Conservation (phyloP, 108 stramenopile species). For the Skeletonema potamos region DNA sequence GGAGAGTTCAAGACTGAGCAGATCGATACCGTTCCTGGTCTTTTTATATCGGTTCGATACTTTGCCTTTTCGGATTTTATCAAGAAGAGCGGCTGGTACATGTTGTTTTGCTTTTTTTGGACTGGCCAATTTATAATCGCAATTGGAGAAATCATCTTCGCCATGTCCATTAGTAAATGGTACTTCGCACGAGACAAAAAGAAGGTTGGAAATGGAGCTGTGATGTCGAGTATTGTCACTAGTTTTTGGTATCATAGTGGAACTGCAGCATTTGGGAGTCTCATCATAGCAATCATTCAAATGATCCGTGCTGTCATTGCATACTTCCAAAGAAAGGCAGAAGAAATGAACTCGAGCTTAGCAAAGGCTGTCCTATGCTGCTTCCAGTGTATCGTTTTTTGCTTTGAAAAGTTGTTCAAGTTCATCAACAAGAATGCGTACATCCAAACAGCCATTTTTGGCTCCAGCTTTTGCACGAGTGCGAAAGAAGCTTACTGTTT, state of each 20-base stretch:
- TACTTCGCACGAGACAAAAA: constrained; percentile 87
- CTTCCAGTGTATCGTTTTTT: constrained; percentile 88
- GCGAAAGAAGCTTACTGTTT: constrained; percentile 80
- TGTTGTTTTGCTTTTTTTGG: constrained; percentile 94
- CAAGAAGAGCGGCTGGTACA: constrained; percentile 66
- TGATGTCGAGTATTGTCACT: constrained; percentile 51
- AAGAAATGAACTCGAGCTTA: constrained; percentile 67
- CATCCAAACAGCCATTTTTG: constrained; percentile 91
- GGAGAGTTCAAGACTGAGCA: constrained; percentile 55
- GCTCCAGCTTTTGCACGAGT: constrained; percentile 79
- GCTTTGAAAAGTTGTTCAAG: constrained; percentile 79
- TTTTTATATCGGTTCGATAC: constrained; percentile 30
- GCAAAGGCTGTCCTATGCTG: constrained; percentile 82
- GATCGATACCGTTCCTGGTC: not conserved
- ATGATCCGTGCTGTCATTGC: constrained; percentile 84
- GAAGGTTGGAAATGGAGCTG: constrained; percentile 66
- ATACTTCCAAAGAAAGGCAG: constrained; percentile 85
- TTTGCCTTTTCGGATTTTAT: constrained; percentile 59
- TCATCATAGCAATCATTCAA: constrained; percentile 91
- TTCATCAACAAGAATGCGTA: constrained; percentile 94
- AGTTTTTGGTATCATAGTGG: constrained; percentile 86
- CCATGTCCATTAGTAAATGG: constrained; percentile 67
- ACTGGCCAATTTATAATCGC: constrained; percentile 91
- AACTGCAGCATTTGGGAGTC: constrained; percentile 93
- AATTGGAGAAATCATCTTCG: constrained; percentile 87